Conservation (phyloP, 192 early-diverging fungal species). For the Coemansia sp. region DNA sequence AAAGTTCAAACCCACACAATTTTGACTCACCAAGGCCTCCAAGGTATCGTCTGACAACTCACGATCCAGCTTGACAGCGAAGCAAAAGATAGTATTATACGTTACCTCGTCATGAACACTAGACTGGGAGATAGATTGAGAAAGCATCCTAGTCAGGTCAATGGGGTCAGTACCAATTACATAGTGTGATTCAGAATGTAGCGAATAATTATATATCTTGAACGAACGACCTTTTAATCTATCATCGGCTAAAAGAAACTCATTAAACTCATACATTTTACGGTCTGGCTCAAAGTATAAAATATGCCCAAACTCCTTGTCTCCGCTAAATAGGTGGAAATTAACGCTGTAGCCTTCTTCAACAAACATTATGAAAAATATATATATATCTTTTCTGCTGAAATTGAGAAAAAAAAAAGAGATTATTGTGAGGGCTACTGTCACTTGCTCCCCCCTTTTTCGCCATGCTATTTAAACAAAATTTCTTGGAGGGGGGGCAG, state of each 20-base stretch:
- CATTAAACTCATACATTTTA: neutral
- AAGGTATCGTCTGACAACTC: neutral
- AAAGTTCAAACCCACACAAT: neutral
- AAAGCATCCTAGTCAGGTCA: neutral
- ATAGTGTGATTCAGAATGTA: neutral
- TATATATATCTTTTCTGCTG: no score
- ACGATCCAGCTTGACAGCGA: neutral
- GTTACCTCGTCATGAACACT: neutral
- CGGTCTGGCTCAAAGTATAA: neutral
- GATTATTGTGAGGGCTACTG: neutral
- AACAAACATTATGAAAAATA: neutral
- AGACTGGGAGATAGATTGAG: neutral
- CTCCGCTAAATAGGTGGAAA: neutral
- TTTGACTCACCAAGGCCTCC: neutral
- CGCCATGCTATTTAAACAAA: neutral
- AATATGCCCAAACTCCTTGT: neutral
- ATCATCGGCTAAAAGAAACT: neutral
- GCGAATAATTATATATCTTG: neutral
- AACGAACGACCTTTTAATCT: neutral
- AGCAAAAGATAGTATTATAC: neutral
- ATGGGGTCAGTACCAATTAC: neutral
- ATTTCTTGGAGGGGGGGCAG: neutral
- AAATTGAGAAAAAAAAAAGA: neutral
- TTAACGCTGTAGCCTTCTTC: neutral
- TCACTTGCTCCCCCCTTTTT: neutral